Evolutionary conservation across 148 eudicot genomes (phyloP), one percentile per base, ranked within the genome.

Genomic region (Polygonum aviculare): DNA sequence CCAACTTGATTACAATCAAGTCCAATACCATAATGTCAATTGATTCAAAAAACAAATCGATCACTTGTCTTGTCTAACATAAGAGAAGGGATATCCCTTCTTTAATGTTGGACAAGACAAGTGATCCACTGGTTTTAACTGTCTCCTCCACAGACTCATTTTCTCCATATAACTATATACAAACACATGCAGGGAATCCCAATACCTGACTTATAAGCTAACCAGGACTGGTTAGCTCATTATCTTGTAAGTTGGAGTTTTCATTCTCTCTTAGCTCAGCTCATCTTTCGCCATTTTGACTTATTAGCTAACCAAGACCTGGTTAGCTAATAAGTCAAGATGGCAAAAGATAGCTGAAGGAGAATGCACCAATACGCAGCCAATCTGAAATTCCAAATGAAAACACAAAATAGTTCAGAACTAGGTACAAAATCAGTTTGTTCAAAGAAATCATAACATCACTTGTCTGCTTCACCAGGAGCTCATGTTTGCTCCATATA

Each of bases 291-390:
- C n/a, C n/a, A n/a, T n/a, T n/a, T n/a, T n/a, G n/a, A n/a, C n/a
- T n/a, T n/a, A n/a, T n/a, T n/a, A n/a, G n/a, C n/a, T n/a, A n/a
- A n/a, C n/a, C n/a, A n/a, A n/a, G n/a, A n/a, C n/a, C 72, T 73
- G 12, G 65, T 72, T 78, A 95, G 81, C 80, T 84, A 89, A 83
- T 89, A 94, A 14, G 88, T 87, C 83, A 95, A 81, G 73, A 95
- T 75, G 55, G 96, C 99, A 54, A 75, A 82, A 59, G 89, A 76
- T 31, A 95, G 77, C 84, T 87, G 41, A 92, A 75, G 75, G 78
- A 80, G 81, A 90, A 93, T 12, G 97, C 93, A 22, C 97, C 99
- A 75, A 93, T 87, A 31, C 97, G 86, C 87, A 93, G 83, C 99
- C 99, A 90, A 78, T 92, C 99, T 95, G 60, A 50, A 78, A 31